These are phyloP conservation scores for Colletotrichum spaethianum DNA, from an alignment of 2,329 filamentous ascomycete genomes.

Conservation along the genomic window DNA sequence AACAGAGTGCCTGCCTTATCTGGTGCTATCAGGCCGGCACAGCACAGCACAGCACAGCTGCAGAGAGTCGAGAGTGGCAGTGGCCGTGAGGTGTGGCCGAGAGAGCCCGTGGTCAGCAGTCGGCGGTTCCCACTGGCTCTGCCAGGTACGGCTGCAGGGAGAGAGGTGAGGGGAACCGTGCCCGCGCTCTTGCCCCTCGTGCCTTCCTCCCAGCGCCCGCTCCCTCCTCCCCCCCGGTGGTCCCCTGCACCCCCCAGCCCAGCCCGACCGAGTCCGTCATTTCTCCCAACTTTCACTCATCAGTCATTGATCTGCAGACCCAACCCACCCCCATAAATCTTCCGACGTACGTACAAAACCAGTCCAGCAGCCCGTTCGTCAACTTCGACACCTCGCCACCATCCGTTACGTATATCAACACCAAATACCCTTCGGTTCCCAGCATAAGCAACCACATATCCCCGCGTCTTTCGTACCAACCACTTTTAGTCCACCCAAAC, in stretches of 20 bases:
- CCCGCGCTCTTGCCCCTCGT: slow-evolving; percentile 2
- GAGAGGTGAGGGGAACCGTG: not conserved
- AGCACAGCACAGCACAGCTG: not conserved
- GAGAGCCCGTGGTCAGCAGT: not conserved
- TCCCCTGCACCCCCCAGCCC: not conserved
- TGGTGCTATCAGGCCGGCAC: slow-evolving; percentile 2
- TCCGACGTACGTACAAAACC: slow-evolving; percentile 40
- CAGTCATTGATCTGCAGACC: slow-evolving; percentile 37
- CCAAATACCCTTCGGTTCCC: not conserved
- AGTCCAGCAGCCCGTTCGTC: slow-evolving; percentile 35
- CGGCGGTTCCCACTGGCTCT: not conserved
- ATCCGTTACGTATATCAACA: slow-evolving; percentile 31
- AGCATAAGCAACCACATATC: not conserved
- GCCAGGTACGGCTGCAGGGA: slow-evolving; percentile 24
- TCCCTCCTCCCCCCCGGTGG: no score
- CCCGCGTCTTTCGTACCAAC: not conserved
- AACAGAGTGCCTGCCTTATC: slow-evolving; percentile 12
- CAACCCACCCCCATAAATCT: slow-evolving; percentile 39
- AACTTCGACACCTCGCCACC: slow-evolving; percentile 43
- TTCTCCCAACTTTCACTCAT: slow-evolving; percentile 37
- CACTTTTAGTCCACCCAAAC: not conserved
- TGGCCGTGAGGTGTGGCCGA: not conserved
- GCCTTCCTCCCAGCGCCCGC: not conserved
- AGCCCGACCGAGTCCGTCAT: slow-evolving; percentile 39
- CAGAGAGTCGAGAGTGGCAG: not conserved